Evolutionary conservation across 495 filamentous ascomycete genomes (phyloP).

Genomic region (Clohesyomyces aquaticus): DNA sequence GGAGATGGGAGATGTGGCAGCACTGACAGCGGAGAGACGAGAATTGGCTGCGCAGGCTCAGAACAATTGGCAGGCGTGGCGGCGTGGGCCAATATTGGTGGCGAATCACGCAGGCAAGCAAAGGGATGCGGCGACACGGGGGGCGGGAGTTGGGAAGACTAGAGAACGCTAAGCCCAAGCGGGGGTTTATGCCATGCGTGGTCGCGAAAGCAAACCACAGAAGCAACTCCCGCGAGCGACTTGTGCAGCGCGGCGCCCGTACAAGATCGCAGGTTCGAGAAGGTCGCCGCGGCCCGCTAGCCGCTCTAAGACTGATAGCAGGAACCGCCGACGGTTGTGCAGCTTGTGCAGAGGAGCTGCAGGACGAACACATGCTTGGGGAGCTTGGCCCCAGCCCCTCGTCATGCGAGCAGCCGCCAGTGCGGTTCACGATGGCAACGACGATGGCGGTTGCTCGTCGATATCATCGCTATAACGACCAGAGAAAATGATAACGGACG

Average conservation of each 20-base stretch:
- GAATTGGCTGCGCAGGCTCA: no score
- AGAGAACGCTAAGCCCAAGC: no score
- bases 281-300: neutral
- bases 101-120: neutral
- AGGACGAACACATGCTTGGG: neutral
- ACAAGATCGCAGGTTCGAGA: neutral
- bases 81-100: constrained; percentile 2
- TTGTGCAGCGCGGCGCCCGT: neutral
- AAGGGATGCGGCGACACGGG: neutral
- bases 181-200: no score
- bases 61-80: neutral
- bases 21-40: no score
- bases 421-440: no score
- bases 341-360: neutral
- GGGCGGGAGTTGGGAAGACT: no score
- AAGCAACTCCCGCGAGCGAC: neutral
- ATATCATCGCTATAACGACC: no score
- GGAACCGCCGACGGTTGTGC: neutral
- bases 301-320: neutral
- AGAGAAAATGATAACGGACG: no score
- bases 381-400: neutral
- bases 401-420: no score
- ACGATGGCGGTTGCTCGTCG: neutral
- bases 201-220: no score
- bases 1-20: no score